A percentile compares a stretch with the other conserved stretches of the same genome.
These are phyloP conservation scores for Nigrospora osmanthi DNA, from an alignment of 2,329 filamentous ascomycete species.

Conservation along the genomic window DNA sequence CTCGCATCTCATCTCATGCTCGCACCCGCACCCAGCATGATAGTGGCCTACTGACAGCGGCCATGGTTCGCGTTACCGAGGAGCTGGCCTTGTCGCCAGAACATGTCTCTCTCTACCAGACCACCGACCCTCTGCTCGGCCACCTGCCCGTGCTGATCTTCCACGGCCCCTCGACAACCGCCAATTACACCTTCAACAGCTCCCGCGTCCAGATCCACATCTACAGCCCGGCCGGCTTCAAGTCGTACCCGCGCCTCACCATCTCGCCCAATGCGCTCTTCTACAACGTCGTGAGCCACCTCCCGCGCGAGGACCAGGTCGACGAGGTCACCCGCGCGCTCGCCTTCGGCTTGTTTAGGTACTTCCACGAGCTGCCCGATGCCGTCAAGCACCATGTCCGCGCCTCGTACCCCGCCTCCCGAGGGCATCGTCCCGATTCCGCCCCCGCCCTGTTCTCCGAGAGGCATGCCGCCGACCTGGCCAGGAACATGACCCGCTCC, in stretches of 20 bases:
- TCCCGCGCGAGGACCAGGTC: conserved; percentile 90
- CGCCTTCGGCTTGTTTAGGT: conserved; percentile 88
- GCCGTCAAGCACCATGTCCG: conserved; percentile 66
- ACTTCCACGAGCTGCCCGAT: conserved; percentile 80
- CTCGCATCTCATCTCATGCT: no score
- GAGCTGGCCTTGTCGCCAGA: conserved; percentile 75
- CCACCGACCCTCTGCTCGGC: conserved; percentile 75
- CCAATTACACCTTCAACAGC: conserved; percentile 78
- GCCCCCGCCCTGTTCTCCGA: conserved; percentile 73
- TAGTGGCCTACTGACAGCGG: conserved; percentile 32
- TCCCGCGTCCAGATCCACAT: conserved; percentile 94
- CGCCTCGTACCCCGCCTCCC: conserved; percentile 43
- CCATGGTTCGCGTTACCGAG: conserved; percentile 77
- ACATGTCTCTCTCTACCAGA: conserved; percentile 80
- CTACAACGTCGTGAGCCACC: conserved; percentile 81
- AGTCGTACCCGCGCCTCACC: conserved; percentile 84
- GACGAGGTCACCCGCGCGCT: conserved; percentile 88
- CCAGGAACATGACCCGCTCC: conserved; percentile 74
- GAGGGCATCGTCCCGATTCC: conserved; percentile 53
- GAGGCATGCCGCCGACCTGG: conserved; percentile 86
- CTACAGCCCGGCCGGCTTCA: conserved; percentile 80
- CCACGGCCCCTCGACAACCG: conserved; percentile 83
- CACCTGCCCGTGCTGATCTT: conserved; percentile 81
- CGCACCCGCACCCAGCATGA: conserved; percentile 21
- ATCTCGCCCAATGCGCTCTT: conserved; percentile 88